phyloP scores from a whole-genome alignment of 306 rosid genomes.

The Vigna trinervia region DNA sequence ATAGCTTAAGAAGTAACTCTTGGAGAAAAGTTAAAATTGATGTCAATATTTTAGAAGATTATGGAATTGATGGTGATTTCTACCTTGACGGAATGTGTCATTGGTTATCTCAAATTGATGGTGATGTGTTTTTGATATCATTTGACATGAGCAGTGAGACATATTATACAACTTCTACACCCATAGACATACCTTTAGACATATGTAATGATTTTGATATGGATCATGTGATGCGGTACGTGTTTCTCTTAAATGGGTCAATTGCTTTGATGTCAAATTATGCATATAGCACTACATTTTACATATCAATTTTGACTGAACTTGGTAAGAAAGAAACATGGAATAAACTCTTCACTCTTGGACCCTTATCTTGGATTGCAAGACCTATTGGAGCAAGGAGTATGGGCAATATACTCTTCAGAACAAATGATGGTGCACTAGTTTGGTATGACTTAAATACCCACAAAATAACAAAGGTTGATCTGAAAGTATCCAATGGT shows the following conservation, averaged over 20 bases:
- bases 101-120: background rate
- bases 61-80: no score
- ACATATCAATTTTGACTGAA: background rate
- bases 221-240: no score
- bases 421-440: background rate
- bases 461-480: no score
- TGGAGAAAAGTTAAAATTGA: no score
- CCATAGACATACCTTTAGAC: background rate
- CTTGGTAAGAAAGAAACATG: background rate
- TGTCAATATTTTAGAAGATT: fast-evolving
- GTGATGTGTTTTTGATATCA: background rate
- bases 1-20: no score
- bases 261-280: no score
- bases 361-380: background rate
- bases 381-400: background rate
- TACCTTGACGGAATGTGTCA: background rate
- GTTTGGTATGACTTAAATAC: background rate
- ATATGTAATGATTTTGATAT: background rate
- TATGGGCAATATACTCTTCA: slow-evolving; percentile 19
- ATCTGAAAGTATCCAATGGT: no score
- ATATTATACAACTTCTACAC: background rate
- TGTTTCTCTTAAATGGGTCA: no score
- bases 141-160: background rate
- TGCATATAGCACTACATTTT: no score
- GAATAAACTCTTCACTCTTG: background rate